Base-by-base conservation (phyloP, 345 rosid species). In the Gossypium turneri region DNA sequence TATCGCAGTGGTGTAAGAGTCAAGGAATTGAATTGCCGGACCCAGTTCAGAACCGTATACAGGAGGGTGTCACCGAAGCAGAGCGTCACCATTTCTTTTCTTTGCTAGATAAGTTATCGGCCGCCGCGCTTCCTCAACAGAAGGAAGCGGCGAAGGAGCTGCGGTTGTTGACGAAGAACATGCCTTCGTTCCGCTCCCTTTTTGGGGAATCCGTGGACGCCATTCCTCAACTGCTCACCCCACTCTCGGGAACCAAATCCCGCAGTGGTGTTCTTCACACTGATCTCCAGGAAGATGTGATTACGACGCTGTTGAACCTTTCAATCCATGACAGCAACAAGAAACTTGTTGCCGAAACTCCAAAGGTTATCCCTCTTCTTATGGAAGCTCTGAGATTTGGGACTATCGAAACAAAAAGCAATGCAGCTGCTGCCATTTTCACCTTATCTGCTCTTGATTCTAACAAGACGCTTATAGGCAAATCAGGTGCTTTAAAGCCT, bases 311-410 rank as follows among this genome's bases (percentile, higher is more conserved):
- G 19, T 70, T 95, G 79, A 95, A 95, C 78, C 89, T 95, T 66
- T 89, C 99, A 0, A 95, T 95, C 81, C 96, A 91, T 41, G 99
- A 95, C 84, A 88, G 73, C 80, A 95, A 95, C 85, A 95, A 95
- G 88, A 93, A 90, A 80, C 87, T 90, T 0, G 97, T 92, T 16
- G 92, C 94, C 3, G 97, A 93, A 78, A 91, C 88, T 65, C 90
- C 96, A 0, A 73, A 75, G 25, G 98, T 87, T n/a, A 86, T 95
- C 72, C 92, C 96, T 55, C 79, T 89, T 68, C 89, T 95, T 24
- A 84, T 90, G 61, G 90, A 93, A 57, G 93, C 96, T 34, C 70
- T 95, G 75, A 88, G 82, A 77, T 77, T 86, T 7, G 97, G 93
- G 57, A 87, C 89, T 0, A 79, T 93, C 7, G 89, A 89, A 47